These are phyloP conservation scores for Oryza glumipatula DNA, from an alignment of 176 grass and related monocot species.

Conservation along the genomic window DNA sequence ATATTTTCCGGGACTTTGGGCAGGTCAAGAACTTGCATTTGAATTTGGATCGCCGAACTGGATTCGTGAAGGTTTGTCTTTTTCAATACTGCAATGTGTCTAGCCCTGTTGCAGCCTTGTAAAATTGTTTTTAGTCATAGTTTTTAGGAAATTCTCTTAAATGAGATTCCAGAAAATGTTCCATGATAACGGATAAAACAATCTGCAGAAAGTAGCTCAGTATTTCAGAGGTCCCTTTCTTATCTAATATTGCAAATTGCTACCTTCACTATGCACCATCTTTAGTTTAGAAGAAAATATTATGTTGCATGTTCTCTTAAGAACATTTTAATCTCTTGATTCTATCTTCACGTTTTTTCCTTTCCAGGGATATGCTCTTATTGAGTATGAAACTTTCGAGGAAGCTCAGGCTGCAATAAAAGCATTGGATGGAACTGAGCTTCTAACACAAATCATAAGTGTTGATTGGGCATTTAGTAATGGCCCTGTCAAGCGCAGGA, in stretches of 20 bases:
- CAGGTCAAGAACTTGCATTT: conserved; percentile 92
- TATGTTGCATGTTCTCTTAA: conserved; percentile 11
- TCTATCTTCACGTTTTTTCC: background rate
- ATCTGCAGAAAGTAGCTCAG: background rate
- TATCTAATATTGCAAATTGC: conserved; percentile 3
- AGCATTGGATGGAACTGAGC: conserved; percentile 58
- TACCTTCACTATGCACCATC: background rate
- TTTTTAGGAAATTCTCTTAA: background rate
- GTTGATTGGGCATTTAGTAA: conserved; percentile 83
- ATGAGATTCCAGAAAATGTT: background rate
- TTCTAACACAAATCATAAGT: conserved; percentile 49
- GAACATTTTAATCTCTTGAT: background rate
- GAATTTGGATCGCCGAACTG: conserved; percentile 84
- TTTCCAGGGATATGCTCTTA: conserved; percentile 65
- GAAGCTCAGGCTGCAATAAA: conserved; percentile 70
- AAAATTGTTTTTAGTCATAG: background rate
- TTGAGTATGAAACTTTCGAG: conserved; percentile 69
- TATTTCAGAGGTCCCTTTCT: conserved; percentile 5
- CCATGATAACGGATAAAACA: conserved; percentile 9
- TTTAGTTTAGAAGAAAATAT: background rate
- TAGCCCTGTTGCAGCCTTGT: background rate
- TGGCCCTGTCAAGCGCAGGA: conserved; percentile 59
- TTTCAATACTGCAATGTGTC: background rate
- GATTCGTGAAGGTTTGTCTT: conserved; percentile 83
- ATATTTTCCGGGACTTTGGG: conserved; percentile 72